Evolutionary conservation across 1,139 yeast genomes (phyloP).

Genomic region (Debaryomyces subglobosus): DNA sequence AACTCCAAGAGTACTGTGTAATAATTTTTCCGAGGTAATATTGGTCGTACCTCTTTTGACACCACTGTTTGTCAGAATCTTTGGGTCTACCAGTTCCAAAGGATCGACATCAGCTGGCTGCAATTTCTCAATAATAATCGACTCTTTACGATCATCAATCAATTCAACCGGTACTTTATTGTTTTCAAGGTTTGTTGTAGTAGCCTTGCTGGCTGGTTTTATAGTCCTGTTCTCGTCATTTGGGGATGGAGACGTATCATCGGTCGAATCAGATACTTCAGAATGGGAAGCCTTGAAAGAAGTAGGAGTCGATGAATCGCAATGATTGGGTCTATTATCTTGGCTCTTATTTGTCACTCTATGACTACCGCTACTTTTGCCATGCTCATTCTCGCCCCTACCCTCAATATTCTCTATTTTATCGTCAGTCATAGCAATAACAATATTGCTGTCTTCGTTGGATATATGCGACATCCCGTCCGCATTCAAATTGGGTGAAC

Average conservation of each 20-base stretch:
- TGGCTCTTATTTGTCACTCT: background rate
- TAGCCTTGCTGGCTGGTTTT: background rate
- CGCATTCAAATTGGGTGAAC: conserved; percentile 1
- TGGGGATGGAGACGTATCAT: conserved; percentile 41
- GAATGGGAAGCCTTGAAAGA: conserved; percentile 32
- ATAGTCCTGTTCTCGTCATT: conserved; percentile 19
- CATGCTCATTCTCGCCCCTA: background rate
- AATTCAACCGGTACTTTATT: background rate
- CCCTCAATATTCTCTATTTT: background rate
- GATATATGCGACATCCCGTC: conserved; percentile 1
- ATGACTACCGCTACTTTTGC: background rate
- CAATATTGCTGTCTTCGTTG: background rate
- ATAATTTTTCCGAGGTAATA: background rate
- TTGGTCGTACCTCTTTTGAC: background rate
- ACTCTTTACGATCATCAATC: background rate
- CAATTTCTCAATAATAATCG: conserved; percentile 1
- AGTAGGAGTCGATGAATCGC: conserved; percentile 32
- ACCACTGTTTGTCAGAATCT: background rate
- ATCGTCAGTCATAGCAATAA: background rate
- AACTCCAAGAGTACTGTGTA: conserved; percentile 5
- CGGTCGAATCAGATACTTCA: conserved; percentile 28
- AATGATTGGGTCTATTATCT: background rate
- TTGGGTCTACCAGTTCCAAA: background rate
- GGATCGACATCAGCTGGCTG: conserved; percentile 4
- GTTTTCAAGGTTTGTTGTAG: background rate